Percentiles rank a stretch among this genome's conserved stretches.
Conservation (phyloP, 2,329 filamentous ascomycete species). For the Colletotrichum orbiculare region DNA sequence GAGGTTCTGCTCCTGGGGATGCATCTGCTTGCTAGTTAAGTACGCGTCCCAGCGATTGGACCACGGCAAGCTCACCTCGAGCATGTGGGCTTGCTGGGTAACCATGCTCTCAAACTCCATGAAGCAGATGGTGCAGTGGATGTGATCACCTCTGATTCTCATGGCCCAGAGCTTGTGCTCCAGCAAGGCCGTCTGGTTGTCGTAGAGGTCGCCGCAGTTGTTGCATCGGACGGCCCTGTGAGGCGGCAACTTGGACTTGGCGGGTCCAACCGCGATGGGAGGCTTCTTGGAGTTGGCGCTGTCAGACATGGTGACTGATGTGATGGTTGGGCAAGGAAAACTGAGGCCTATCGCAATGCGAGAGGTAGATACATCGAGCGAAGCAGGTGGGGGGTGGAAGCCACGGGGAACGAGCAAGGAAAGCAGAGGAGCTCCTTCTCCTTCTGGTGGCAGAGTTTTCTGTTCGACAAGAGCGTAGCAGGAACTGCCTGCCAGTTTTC, state of each 20-base stretch:
- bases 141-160: conserved; percentile 43
- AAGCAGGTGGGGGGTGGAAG: too few species aligned
- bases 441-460: too few species aligned
- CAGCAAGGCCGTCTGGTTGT: conserved; percentile 15
- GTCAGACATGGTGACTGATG: conserved; percentile 11
- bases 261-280: too few species aligned
- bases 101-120: conserved; percentile 49
- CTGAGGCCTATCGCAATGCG: too few species aligned
- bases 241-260: conserved; percentile 6
- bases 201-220: conserved; percentile 6
- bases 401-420: too few species aligned
- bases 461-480: too few species aligned
- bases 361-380: too few species aligned
- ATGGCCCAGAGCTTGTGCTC: conserved; percentile 44
- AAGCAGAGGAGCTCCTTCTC: too few species aligned
- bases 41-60: too few species aligned
- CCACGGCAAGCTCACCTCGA: conserved; percentile 30
- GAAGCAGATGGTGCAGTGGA: conserved; percentile 53
- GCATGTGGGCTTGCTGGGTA: conserved; percentile 47
- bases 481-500: too few species aligned
- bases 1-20: conserved; percentile 54
- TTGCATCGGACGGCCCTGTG: conserved; percentile 16
- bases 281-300: neutral
- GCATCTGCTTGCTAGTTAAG: conserved; percentile 45
- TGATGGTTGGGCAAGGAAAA: too few species aligned